These are phyloP conservation scores for Cordyceps militaris DNA, from an alignment of 2,329 filamentous ascomycete genomes.

Conservation along the genomic window DNA sequence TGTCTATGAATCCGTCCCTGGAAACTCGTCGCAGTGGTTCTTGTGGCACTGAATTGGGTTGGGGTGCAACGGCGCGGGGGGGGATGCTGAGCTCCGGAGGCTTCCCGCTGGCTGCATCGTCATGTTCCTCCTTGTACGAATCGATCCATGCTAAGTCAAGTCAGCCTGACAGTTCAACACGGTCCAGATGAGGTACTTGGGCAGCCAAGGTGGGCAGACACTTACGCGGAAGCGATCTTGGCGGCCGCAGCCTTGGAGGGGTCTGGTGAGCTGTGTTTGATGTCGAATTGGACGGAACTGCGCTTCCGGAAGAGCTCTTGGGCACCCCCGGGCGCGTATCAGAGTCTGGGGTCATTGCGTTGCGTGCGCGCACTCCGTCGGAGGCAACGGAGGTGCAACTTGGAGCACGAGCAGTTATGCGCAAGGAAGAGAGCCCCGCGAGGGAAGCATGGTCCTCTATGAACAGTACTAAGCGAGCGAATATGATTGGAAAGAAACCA, in stretches of 20 bases:
- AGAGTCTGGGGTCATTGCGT: slow-evolving; percentile 1
- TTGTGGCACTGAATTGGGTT: slow-evolving; percentile 36
- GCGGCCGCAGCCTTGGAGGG: slow-evolving; percentile 19
- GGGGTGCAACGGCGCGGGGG: slow-evolving; percentile 29
- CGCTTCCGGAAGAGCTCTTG: not conserved
- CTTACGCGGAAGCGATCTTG: slow-evolving; percentile 26
- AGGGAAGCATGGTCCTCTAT: not conserved
- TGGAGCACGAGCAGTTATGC: not conserved
- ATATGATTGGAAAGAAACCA: not conserved
- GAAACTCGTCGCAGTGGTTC: slow-evolving; percentile 37
- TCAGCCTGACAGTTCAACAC: slow-evolving; percentile 18
- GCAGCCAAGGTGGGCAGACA: not conserved
- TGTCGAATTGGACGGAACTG: slow-evolving; percentile 11
- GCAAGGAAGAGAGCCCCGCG: not conserved
- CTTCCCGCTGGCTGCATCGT: slow-evolving; percentile 31
- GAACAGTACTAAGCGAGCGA: not conserved
- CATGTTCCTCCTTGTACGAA: slow-evolving; percentile 38
- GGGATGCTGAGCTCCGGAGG: slow-evolving; percentile 33
- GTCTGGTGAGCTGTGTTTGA: slow-evolving; percentile 14
- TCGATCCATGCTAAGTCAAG: slow-evolving; percentile 39
- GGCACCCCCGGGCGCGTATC: not conserved
- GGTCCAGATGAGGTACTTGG: not conserved
- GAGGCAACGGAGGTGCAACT: not conserved
- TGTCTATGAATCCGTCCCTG: slow-evolving; percentile 40
- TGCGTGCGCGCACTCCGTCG: not conserved